These are phyloP conservation scores for Chloroidium sp. DNA, from an alignment of 163 green algal species.

Conservation along the genomic window DNA sequence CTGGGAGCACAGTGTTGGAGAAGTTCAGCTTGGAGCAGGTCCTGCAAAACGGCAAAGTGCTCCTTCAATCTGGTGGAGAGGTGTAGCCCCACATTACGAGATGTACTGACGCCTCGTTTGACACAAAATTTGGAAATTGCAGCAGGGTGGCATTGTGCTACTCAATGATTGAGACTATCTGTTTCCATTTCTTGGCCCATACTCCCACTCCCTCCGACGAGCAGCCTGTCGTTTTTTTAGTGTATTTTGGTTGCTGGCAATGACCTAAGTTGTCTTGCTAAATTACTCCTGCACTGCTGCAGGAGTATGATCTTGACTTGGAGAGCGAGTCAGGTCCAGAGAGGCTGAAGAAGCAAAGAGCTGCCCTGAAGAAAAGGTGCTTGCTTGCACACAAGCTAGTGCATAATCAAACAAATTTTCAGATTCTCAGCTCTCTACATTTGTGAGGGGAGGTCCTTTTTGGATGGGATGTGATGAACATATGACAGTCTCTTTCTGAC, in stretches of 20 bases:
- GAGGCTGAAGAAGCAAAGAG: neutral
- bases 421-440: too few relatives aligned
- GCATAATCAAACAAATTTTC: too few relatives aligned
- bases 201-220: neutral
- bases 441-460: too few relatives aligned
- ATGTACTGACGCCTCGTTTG: neutral
- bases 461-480: too few relatives aligned
- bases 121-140: neutral
- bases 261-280: neutral
- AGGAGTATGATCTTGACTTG: neutral
- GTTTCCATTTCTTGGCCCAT: neutral
- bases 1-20: constrained; percentile 1
- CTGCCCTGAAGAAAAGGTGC: neutral
- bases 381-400: neutral
- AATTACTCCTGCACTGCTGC: neutral
- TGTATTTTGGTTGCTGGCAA: neutral
- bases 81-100: neutral
- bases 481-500: too few relatives aligned
- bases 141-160: neutral
- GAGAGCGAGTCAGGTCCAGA: neutral
- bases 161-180: neutral
- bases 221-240: neutral
- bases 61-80: neutral
- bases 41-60: neutral
- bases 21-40: neutral